Conservation (phyloP, 441 rosid species). For the Gossypium lobatum region DNA sequence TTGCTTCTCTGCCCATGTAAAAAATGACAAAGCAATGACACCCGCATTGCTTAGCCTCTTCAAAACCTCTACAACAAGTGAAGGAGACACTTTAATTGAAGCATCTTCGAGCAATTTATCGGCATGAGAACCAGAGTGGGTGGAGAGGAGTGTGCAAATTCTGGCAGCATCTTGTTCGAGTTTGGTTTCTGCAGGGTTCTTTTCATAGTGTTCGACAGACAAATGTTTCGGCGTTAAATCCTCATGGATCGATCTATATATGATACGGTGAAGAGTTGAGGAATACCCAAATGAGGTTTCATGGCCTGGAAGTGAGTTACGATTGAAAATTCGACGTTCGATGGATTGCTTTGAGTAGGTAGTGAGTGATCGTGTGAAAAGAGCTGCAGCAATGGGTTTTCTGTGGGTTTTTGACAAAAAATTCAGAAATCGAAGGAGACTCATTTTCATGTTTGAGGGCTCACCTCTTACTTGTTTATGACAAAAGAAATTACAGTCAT, state of each 20-base stretch:
- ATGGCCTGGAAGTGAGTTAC: neutral
- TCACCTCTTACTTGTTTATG: no score
- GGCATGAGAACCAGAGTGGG: slow-evolving; percentile 20
- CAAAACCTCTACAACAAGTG: slow-evolving; percentile 45
- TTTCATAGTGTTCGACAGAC: neutral
- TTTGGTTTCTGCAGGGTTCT: slow-evolving; percentile 19
- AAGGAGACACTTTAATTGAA: slow-evolving; percentile 41
- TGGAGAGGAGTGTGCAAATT: slow-evolving; percentile 47
- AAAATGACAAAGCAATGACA: slow-evolving; percentile 58
- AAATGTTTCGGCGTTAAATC: slow-evolving; percentile 17
- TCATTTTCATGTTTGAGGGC: slow-evolving; percentile 22
- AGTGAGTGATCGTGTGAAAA: slow-evolving; percentile 4
- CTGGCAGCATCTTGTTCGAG: slow-evolving; percentile 34
- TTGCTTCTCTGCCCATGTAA: slow-evolving; percentile 73
- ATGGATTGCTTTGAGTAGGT: neutral
- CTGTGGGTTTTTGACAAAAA: slow-evolving; percentile 5
- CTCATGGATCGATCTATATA: slow-evolving; percentile 19
- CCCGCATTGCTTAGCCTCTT: slow-evolving; percentile 76
- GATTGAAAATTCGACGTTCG: slow-evolving; percentile 4
- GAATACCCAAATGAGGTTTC: neutral
- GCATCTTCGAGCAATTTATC: slow-evolving; percentile 33
- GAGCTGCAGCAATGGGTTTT: neutral
- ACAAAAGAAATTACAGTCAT: neutral
- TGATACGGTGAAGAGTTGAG: neutral
- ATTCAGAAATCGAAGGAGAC: slow-evolving; percentile 13